Conservation (phyloP, 805 yeast genomes). For the Kuraishia ogatae region DNA sequence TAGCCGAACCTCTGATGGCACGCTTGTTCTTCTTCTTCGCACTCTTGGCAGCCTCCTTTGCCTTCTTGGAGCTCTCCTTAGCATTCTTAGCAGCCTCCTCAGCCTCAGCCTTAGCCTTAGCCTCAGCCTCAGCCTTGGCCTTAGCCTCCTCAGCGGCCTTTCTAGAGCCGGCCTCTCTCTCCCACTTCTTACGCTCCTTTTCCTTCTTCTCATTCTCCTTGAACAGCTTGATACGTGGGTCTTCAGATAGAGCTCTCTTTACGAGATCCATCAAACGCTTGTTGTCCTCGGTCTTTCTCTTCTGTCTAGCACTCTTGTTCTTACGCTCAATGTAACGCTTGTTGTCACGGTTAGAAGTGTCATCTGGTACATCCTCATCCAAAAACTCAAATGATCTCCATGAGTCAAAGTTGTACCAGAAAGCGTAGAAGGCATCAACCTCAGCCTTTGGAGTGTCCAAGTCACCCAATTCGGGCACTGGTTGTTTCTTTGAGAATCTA, state of each 20-base stretch:
- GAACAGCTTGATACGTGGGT: conserved; percentile 90
- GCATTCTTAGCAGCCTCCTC: conserved; percentile 60
- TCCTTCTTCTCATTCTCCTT: conserved; percentile 92
- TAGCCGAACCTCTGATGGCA: conserved; percentile 63
- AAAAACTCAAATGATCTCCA: conserved; percentile 98
- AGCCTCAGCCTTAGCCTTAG: conserved; percentile 66
- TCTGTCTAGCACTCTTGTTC: conserved; percentile 93
- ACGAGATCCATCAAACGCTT: conserved; percentile 80
- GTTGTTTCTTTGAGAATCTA: conserved; percentile 86
- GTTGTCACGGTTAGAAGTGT: conserved; percentile 97
- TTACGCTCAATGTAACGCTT: conserved; percentile 97
- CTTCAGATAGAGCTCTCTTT: conserved; percentile 81
- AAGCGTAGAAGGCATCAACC: conserved; percentile 81
- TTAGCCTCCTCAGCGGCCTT: conserved; percentile 91
- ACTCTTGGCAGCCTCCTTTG: conserved; percentile 93
- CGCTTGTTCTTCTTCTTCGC: conserved; percentile 83
- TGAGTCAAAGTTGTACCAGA: conserved; percentile 91
- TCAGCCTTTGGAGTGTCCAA: conserved; percentile 61
- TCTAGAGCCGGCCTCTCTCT: conserved; percentile 94
- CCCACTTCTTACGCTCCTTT: conserved; percentile 95
- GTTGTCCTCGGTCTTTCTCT: conserved; percentile 96
- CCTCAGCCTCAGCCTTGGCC: conserved; percentile 82
- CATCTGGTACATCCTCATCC: conserved; percentile 99
- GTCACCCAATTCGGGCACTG: conserved; percentile 78
- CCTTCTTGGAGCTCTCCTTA: conserved; percentile 59